A percentile compares a stretch with the other conserved stretches of the same genome.
Conservation (phyloP, 331 rosid genomes). For the Acacia concinna region DNA sequence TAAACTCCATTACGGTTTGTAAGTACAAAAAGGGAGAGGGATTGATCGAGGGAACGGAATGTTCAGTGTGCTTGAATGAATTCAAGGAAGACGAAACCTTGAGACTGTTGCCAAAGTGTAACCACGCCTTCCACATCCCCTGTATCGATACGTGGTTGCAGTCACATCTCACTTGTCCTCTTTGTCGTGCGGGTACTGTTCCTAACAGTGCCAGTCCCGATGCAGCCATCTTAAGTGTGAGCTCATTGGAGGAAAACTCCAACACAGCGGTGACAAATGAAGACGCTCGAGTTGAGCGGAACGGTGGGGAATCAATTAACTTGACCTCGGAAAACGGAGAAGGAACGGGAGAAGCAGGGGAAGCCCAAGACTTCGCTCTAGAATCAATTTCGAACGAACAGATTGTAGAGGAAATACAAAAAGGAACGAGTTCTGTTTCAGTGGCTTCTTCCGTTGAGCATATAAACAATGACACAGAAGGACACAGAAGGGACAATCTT, state of each 20-base stretch:
- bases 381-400: conserved; percentile 25
- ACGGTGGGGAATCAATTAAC: background rate
- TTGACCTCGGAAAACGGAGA: conserved; percentile 6
- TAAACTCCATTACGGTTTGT: conserved; percentile 63
- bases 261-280: conserved; percentile 25
- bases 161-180: conserved; percentile 68
- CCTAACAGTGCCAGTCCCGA: conserved; percentile 24
- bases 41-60: conserved; percentile 73
- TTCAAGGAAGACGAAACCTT: conserved; percentile 62
- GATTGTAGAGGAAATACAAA: background rate
- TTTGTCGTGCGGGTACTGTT: conserved; percentile 56
- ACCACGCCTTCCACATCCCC: conserved; percentile 59
- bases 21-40: conserved; percentile 61
- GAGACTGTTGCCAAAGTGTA: conserved; percentile 69
- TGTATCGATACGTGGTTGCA: conserved; percentile 75
- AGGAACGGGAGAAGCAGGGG: conserved; percentile 34
- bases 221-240: background rate
- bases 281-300: conserved; percentile 24
- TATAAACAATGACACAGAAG: background rate
- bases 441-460: conserved; percentile 1
- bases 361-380: background rate
- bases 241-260: conserved; percentile 23
- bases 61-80: conserved; percentile 79
- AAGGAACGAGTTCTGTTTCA: background rate
- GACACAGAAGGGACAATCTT: background rate